Conservation (phyloP, 106 monocot genomes). For the Acorus calamus region DNA sequence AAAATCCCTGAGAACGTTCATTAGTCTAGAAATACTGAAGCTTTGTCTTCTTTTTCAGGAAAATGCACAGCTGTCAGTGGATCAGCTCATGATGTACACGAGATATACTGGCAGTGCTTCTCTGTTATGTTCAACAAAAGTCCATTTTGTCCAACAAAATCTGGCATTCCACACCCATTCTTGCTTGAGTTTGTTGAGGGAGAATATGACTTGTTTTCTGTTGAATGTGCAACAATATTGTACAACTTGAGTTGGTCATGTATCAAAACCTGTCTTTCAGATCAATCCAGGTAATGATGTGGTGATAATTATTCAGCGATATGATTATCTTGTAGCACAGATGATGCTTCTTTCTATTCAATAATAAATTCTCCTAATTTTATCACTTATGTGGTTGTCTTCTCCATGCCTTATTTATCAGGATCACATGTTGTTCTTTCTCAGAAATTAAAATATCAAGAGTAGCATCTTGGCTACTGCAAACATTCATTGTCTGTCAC, state of each 20-base stretch:
- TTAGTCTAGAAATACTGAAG: neutral
- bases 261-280: slow-evolving; percentile 44
- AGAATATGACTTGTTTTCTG: slow-evolving; percentile 33
- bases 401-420: slow-evolving; percentile 15
- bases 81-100: slow-evolving; percentile 53
- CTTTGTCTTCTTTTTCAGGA: slow-evolving; percentile 36
- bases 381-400: slow-evolving; percentile 1
- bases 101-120: slow-evolving; percentile 53
- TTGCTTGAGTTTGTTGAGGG: slow-evolving; percentile 40
- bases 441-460: slow-evolving; percentile 35
- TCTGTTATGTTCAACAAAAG: slow-evolving; percentile 32
- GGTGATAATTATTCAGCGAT: neutral
- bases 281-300: slow-evolving; percentile 24
- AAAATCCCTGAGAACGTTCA: neutral
- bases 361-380: neutral
- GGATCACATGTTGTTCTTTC: slow-evolving; percentile 53
- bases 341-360: no score
- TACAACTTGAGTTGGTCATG: slow-evolving; percentile 53
- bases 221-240: slow-evolving; percentile 58
- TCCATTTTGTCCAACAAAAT: slow-evolving; percentile 6
- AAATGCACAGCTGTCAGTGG: slow-evolving; percentile 25
- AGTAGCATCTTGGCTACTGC: slow-evolving; percentile 60
- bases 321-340: no score
- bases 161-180: slow-evolving; percentile 4
- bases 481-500: slow-evolving; percentile 50